Evolutionary conservation across 1,284 basidiomycete species (phyloP), one percentile per base, ranked within the genome.

Genomic region (Flammula alnicola): DNA sequence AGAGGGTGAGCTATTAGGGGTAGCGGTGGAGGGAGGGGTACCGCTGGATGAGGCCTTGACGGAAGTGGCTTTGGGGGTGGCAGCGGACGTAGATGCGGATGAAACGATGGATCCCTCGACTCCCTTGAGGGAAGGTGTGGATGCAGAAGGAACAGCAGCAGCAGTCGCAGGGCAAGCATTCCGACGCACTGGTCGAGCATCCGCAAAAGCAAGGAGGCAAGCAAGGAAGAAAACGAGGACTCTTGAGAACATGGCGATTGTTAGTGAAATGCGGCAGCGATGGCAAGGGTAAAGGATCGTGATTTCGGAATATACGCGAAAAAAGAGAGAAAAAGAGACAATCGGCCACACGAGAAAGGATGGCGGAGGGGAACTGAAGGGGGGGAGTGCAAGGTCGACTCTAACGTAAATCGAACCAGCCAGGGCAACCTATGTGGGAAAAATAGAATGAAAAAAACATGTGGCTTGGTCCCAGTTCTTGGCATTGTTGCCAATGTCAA

Each of bases 151-250:
- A 32, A 31, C 52, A 20, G 54, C 46, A 44, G 22, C 45, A 31
- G 47, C 45, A 8, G 22, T 27, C 8, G 50, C 46, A 20, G 47
- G 61, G 52, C 61, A 63, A 6, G 55, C 23, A 33, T 30, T 30
- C 31, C 57, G 52, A 41, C 63, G 63, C 19, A 64, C 44, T 9
- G 68, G 65, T 19, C 51, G 47, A 11, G 67, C 64, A 44, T 56
- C 57, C 49, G 53, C 54, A 44, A 65, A 57, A 48, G 59, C 50
- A 36, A 63, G 44, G 49, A 68, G 49, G 39, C 63, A 55, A 22
- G 63, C 60, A 23, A 71, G 52, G 55, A 67, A 52, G 47, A 66
- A 45, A 32, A 67, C 11, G 41, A 57, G 17, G 40, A 51, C 39
- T 52, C 54, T 54, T 47, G 53, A 55, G 44, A 58, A 60, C 63